These are phyloP conservation scores for Dillenia suffruticosa DNA, from an alignment of 164 flowering plant genomes.

Conservation along the genomic window DNA sequence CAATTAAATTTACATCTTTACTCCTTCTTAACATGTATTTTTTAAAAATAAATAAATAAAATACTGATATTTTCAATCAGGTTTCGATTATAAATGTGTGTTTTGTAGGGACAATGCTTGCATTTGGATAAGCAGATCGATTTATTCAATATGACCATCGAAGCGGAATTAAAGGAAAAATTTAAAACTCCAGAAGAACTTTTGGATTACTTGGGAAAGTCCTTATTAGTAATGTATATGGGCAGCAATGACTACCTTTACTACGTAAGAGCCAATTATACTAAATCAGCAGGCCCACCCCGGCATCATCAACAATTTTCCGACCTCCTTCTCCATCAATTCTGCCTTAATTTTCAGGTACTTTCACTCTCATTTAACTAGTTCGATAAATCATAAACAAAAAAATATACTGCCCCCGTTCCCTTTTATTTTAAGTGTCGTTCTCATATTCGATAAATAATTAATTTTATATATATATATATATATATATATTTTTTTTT, in stretches of 20 bases:
- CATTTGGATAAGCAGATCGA: conserved; percentile 28
- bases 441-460: no score
- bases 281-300: conserved; percentile 8
- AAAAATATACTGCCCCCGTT: no score
- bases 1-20: no score
- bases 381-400: not conserved
- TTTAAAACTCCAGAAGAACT: conserved; percentile 5
- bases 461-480: no score
- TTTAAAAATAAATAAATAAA: no score
- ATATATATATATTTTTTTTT: no score
- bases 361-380: not conserved
- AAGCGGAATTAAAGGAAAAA: conserved; percentile 5
- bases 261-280: conserved; percentile 17
- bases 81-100: not conserved
- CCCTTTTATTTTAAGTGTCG: no score
- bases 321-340: conserved; percentile 8
- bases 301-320: conserved; percentile 21
- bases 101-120: conserved; percentile 38
- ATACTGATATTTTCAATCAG: no score
- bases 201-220: conserved; percentile 24
- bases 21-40: no score
- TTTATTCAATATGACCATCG: conserved; percentile 20
- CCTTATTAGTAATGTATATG: conserved; percentile 24
- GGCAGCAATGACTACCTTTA: conserved; percentile 50
- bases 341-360: conserved; percentile 19